A percentile compares a stretch with the other conserved stretches of the same genome.
These are phyloP conservation scores for Polyplosphaeria fusca DNA, from an alignment of 495 filamentous ascomycete genomes.

Conservation along the genomic window DNA sequence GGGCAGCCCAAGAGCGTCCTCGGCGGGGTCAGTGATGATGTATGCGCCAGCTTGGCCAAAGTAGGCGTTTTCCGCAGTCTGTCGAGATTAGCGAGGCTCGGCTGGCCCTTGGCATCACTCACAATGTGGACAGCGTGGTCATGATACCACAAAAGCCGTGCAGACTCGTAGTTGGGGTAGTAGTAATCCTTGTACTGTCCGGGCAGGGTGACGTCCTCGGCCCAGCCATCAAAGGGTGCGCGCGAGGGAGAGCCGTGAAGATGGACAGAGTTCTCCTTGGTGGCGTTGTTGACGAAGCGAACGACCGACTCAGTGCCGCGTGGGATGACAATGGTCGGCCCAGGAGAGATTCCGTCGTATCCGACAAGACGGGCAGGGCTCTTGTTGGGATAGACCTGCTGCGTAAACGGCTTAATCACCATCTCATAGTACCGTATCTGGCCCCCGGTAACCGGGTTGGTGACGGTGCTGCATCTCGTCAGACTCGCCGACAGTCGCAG, in stretches of 20 bases:
- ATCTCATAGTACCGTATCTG: slow-evolving; percentile 49
- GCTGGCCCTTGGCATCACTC: background rate
- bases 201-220: slow-evolving; percentile 50
- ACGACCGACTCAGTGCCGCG: slow-evolving; percentile 50
- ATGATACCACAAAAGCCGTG: slow-evolving; percentile 57
- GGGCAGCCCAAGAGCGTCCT: slow-evolving; percentile 48
- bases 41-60: slow-evolving; percentile 52
- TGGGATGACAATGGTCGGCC: slow-evolving; percentile 48
- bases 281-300: slow-evolving; percentile 49
- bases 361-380: slow-evolving; percentile 48
- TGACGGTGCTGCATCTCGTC: slow-evolving; percentile 23
- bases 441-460: slow-evolving; percentile 33
- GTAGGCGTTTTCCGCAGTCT: slow-evolving; percentile 53
- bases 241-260: slow-evolving; percentile 48
- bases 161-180: slow-evolving; percentile 53
- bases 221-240: slow-evolving; percentile 53
- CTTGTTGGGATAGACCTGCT: slow-evolving; percentile 50
- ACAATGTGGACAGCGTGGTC: slow-evolving; percentile 46
- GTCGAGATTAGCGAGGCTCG: background rate
- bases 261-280: slow-evolving; percentile 45
- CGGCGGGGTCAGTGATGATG: slow-evolving; percentile 44
- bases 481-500: background rate
- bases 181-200: slow-evolving; percentile 61
- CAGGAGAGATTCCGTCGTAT: slow-evolving; percentile 55
- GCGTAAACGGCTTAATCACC: slow-evolving; percentile 47